Evolutionary conservation across 2,329 filamentous ascomycete genomes (phyloP), one percentile per base, ranked within the genome.

Genomic region (Aspergillus fijiensis): DNA sequence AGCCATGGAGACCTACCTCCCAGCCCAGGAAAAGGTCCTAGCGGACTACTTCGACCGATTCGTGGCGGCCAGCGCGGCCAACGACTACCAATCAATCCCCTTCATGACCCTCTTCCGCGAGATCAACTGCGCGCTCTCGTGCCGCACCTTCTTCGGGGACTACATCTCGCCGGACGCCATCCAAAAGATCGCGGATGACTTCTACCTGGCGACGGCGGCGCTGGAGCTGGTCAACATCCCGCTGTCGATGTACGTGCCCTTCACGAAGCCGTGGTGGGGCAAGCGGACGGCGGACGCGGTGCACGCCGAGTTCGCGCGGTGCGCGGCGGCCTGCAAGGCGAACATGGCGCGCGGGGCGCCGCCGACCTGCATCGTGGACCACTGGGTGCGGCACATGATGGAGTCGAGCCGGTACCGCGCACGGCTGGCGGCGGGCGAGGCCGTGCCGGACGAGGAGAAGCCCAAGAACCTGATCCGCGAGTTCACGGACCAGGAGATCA

Each of bases 151-250:
- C 74, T 90, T 94, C 63, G 92, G 92, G 29, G 86, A 95, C 79
- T 96, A 96, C 79, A 92, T 96, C 74, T 88, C 89, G 16, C 89
- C 95, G 61, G 89, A 91, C 70, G 87, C 89, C 25, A 87, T 96
- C 69, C 92, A 93, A 83, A 91, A 89, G 80, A 94, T 96, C 63
- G 89, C 92, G 61, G 89, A 95, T 76, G 91, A 96, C 77, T 96
- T 94, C 80, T 96, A 94, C 77, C 86, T 92, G 59, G 93, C 95
- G 70, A 96, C 92, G 5, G 92, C 89, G 54, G 92, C 92, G 21
- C 85, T 96, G 63, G 92, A 96, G 76, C 85, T 96, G 23, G 92
- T 96, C 82, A 96, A 96, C 80, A 92, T 96, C 79, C 92, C 92
- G 60, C 49, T 73, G 14, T 70, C 70, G 59, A 89, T 96, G 77